Conservation (phyloP, 2,329 filamentous ascomycete species). For the Ophiostoma fasciatum region DNA sequence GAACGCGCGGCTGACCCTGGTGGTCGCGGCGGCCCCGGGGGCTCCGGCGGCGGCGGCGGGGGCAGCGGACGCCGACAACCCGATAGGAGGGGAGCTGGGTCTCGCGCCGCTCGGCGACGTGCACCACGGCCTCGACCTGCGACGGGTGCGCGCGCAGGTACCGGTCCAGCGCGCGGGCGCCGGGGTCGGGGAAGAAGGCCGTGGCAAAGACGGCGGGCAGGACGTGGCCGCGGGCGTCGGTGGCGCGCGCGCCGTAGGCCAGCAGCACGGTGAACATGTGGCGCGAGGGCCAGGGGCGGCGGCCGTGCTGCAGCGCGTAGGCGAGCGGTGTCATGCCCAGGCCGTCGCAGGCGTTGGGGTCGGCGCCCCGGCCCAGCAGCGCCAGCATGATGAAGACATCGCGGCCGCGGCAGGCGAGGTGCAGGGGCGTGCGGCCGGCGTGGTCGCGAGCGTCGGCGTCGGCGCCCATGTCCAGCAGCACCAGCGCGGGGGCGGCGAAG, state of each 20-base stretch:
- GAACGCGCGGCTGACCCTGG: too few relatives aligned
- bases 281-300: neutral
- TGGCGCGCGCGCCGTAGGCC: conserved; percentile 2
- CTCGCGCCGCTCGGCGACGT: too few relatives aligned
- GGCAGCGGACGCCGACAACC: too few relatives aligned
- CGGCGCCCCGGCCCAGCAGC: conserved; percentile 18
- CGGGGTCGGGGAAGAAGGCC: conserved; percentile 1
- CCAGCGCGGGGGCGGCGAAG: conserved; percentile 10
- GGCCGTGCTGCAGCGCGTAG: conserved; percentile 3
- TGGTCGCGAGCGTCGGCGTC: conserved; percentile 13
- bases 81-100: too few relatives aligned
- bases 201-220: conserved; percentile 1
- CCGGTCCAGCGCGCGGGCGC: neutral
- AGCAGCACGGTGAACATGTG: neutral
- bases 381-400: conserved; percentile 18
- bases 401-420: conserved; percentile 22
- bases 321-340: conserved; percentile 20
- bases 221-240: neutral
- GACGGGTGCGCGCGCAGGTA: neutral
- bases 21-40: too few relatives aligned
- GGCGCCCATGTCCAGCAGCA: conserved; percentile 13
- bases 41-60: too few relatives aligned
- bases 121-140: neutral
- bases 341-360: conserved; percentile 19
- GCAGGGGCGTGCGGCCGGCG: conserved; percentile 14